Base-by-base conservation (phyloP, 805 yeast species). In the Candida yuanshanica region DNA sequence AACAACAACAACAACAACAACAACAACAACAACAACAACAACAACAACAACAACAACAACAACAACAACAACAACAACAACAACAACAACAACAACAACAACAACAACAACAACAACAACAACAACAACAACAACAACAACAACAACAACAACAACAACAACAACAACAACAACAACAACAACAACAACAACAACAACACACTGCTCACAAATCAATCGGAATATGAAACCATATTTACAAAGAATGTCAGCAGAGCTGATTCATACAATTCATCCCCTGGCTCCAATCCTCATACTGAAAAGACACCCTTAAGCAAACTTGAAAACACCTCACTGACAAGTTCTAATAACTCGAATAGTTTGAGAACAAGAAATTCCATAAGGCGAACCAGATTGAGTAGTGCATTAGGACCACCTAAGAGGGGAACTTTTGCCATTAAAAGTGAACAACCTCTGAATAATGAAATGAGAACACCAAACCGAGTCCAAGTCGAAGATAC, bases 331-430 rank as follows among this genome's bases (percentile, higher is more conserved):
- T 18, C 39, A 22, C 43, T 47, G 7, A 41, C 48, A 6, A 34
- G 38, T 9, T 41, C 43, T 16, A 29, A 38, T 14, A 41, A 40
- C 18, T 49, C 45, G 2, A 41, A 51, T n/a, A 36, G 45, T 31
- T 35, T 48, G 8, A 43, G 57, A 23, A 44, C 58, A 34, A 47
- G 60, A 35, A 60, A 60, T 34, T 52, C 65, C 1, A 50, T 60
- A 14, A 46, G 66, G 42, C 45, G 60, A 39, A 42, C 52, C 11
- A 47, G 53, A 35, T 52, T 56, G 7, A 56, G 63, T 35, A 46
- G 59, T 11, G 44, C 59, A 5, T 43, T 63, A 20, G 68, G 68
- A 5, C 68, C 68, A 4, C 67, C 68, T 2, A 63, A 63, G 41
- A 53, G 68, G 32, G 52, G 62, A 1, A 49, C 53, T 7, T 35